A percentile compares a stretch with the other conserved stretches of the same genome.
Evolutionary conservation across 2,329 filamentous ascomycete genomes (phyloP).

Genomic region (Botrytis paeoniae): DNA sequence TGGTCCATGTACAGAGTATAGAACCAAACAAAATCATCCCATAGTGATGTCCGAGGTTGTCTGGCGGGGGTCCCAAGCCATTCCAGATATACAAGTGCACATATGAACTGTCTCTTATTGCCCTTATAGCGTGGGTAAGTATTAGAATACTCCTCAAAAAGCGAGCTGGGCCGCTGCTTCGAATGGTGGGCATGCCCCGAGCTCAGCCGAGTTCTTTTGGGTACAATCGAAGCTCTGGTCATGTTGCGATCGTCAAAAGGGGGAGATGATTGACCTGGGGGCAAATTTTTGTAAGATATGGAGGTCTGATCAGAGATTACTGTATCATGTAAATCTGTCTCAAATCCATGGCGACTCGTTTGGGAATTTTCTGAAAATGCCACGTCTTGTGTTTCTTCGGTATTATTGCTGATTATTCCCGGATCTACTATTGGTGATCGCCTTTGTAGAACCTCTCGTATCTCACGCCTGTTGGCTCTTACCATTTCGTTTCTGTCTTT

Average conservation of each 20-base stretch:
- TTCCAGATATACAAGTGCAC: conserved; percentile 45
- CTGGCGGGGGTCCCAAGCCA: conserved; percentile 39
- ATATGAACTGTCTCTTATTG: conserved; percentile 44
- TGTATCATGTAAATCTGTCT: neutral
- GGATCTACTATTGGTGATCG: neutral
- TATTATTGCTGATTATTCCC: neutral
- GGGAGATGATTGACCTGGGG: neutral
- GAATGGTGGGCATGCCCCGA: neutral
- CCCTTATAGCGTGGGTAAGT: conserved; percentile 47
- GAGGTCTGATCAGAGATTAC: neutral
- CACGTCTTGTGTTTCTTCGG: neutral
- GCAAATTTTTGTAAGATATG: neutral
- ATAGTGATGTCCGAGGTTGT: conserved; percentile 44
- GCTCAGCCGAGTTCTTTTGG: neutral
- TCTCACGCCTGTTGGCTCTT: conserved; percentile 9
- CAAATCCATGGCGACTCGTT: neutral
- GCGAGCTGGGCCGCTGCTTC: neutral
- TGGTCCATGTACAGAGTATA: conserved; percentile 42
- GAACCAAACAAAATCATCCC: conserved; percentile 51
- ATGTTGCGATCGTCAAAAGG: neutral
- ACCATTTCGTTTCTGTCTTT: conserved; percentile 16
- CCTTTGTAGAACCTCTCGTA: neutral
- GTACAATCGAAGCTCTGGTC: neutral
- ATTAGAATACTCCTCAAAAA: conserved; percentile 41
- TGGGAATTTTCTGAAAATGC: neutral